Base-by-base conservation (phyloP, 306 rosid species). In the Cucumis melo region DNA sequence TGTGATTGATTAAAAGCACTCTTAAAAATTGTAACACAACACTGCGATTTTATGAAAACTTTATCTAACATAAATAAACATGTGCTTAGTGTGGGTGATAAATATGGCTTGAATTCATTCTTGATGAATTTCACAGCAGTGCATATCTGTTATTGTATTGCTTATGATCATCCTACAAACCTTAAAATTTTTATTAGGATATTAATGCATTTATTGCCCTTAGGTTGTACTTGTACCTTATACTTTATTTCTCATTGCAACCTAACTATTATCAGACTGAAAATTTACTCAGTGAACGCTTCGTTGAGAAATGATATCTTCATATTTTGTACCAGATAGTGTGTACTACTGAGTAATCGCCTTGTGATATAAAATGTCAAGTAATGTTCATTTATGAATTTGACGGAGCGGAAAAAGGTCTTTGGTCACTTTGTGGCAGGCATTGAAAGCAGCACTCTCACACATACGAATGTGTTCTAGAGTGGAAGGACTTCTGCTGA, bases 391-490 rank as follows among this genome's bases (percentile, higher is more conserved):
- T 27, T 48, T 53, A 73, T 73, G 61, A 73, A 17, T 55, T 53
- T 32, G 42, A 71, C 3, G 62, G 46, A 73, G 19, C 10, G 62
- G 61, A 53, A 53, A 51, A 51, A 32, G 55, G 32, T 66, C 29
- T 72, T 72, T 72, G 41, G 59, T 50, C 42, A 50, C 59, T 50
- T 23, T 14, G 76, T 82, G 79, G 60, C 87, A 95, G 99, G 93
- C 89, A 77, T 85, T 95, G 67, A 92, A 87, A 88, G 82, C 77
- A 77, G 96, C 98, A 65, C 97, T 88, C 66, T 88, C 92, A 67
- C 90, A 88, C 77, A 85, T 92, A 80, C 88, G 98, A 84, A 84
- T 88, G 72, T 95, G 98, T 86, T 90, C 99, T 82, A 86, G 85
- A 80, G 82, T 95, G 75, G 98, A 95, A 87, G 98, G 86, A 61